phyloP scores from a whole-genome alignment of 116 monocot species.

The Papilionanthe hybrid region DNA sequence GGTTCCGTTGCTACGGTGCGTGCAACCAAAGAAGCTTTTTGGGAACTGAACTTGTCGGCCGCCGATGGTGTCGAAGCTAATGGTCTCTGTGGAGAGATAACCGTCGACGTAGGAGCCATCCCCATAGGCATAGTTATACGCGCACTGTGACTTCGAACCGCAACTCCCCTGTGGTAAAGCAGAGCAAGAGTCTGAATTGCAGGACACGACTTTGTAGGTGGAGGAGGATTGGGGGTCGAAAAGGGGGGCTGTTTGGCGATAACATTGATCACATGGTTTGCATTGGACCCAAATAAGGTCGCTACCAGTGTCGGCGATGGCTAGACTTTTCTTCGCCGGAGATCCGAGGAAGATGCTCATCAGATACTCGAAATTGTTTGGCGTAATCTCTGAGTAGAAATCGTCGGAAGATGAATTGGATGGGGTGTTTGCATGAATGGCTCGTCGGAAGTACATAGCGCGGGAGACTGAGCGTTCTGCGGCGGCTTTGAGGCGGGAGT shows the following conservation, averaged over 20 bases:
- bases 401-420: background rate
- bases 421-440: no score
- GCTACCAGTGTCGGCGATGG: conserved; percentile 60
- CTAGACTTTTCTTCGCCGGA: conserved; percentile 18
- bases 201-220: conserved; percentile 24
- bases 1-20: background rate
- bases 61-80: background rate
- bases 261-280: conserved; percentile 36
- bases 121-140: conserved; percentile 11
- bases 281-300: conserved; percentile 58
- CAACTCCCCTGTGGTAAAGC: background rate
- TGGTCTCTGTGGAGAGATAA: conserved; percentile 6
- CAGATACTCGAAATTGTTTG: conserved; percentile 18
- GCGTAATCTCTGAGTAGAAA: background rate
- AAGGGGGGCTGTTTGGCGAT: conserved; percentile 29
- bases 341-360: conserved; percentile 33
- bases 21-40: background rate
- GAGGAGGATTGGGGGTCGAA: conserved; percentile 32
- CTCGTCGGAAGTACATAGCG: background rate
- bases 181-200: conserved; percentile 12
- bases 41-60: background rate
- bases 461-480: background rate
- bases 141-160: background rate
- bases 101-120: conserved; percentile 9
- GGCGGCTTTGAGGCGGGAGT: background rate